phyloP scores from a whole-genome alignment of 1,284 basidiomycete genomes.

The Earliella scabrosa region DNA sequence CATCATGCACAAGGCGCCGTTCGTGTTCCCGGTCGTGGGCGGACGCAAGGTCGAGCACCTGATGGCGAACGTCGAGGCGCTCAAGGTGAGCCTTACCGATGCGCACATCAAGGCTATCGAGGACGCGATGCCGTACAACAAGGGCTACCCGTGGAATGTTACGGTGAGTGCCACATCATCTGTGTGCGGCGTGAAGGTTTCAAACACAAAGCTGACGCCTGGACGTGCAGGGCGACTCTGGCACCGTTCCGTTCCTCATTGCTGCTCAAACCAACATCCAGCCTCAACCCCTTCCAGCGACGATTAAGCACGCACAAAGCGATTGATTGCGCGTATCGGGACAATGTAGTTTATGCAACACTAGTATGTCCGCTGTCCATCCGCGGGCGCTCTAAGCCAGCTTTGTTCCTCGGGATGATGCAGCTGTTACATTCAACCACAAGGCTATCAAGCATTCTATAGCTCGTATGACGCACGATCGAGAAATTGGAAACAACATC shows the following conservation, averaged over 20 bases:
- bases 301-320: not conserved
- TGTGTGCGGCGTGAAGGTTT: not conserved
- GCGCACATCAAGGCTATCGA: constrained; percentile 49
- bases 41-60: constrained; percentile 42
- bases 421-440: no score
- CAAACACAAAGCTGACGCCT: no score
- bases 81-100: constrained; percentile 43
- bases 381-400: no score
- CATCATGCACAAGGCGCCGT: constrained; percentile 30
- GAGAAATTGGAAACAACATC: no score
- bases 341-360: no score
- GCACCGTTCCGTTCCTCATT: not conserved
- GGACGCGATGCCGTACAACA: constrained; percentile 41
- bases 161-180: constrained; percentile 41
- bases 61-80: constrained; percentile 47
- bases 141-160: constrained; percentile 41
- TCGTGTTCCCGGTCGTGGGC: constrained; percentile 14
- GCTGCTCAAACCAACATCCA: not conserved
- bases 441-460: no score
- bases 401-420: no score
- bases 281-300: not conserved
- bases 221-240: constrained; percentile 12
- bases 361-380: no score
- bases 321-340: not conserved
- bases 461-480: no score